These are phyloP conservation scores for Umbelopsis vinacea DNA, from an alignment of 192 early-diverging fungal genomes.

Conservation along the genomic window DNA sequence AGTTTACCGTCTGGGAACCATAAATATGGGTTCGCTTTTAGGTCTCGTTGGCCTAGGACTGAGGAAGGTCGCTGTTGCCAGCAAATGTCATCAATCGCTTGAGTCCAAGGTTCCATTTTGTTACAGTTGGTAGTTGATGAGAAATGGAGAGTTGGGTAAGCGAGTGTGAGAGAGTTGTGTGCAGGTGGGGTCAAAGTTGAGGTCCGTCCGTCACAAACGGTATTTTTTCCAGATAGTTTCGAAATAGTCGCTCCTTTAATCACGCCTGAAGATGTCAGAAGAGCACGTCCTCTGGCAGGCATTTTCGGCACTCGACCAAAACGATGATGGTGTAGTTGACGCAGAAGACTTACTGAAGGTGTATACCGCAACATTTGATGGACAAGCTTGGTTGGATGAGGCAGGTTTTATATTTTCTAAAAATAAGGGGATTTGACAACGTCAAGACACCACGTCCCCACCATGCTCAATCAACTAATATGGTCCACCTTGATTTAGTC, in stretches of 20 bases:
- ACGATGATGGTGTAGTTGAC: conserved; percentile 54
- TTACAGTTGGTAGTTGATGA: neutral
- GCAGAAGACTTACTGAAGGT: conserved; percentile 47
- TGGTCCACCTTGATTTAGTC: neutral
- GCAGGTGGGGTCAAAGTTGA: neutral
- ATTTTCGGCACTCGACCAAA: conserved; percentile 52
- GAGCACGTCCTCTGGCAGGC: conserved; percentile 42
- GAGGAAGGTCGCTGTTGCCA: conserved; percentile 30
- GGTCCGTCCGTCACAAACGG: neutral
- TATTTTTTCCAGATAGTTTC: too few relatives aligned
- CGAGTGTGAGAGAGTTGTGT: neutral
- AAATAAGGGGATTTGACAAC: neutral
- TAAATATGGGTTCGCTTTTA: conserved; percentile 35
- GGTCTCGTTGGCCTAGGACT: conserved; percentile 10
- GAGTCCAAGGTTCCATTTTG: conserved; percentile 26
- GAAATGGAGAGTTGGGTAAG: neutral
- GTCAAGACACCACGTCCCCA: neutral
- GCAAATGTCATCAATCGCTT: conserved; percentile 24
- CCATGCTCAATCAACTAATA: neutral
- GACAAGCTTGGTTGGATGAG: conserved; percentile 42
- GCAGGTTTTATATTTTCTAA: conserved; percentile 7
- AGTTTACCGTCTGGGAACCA: conserved; percentile 78
- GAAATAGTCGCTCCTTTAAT: neutral
- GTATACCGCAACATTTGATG: conserved; percentile 41
- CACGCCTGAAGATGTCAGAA: conserved; percentile 15